Evolutionary conservation across 129 eudicot genomes (phyloP), one percentile per base, ranked within the genome.

Genomic region (Lonicera japonica): DNA sequence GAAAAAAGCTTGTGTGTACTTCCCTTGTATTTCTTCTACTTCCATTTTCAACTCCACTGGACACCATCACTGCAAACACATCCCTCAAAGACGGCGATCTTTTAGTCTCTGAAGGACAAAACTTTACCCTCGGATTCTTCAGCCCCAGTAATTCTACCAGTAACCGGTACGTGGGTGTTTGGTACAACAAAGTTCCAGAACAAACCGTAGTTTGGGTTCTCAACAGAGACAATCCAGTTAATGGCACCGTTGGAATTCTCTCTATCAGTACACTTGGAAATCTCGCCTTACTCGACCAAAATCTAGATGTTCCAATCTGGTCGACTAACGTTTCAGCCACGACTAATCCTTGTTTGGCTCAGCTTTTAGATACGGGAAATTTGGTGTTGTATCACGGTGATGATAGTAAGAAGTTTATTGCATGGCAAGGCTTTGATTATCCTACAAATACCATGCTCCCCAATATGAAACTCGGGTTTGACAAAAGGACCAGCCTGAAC

Each of bases 341-440:
- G 5, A 21, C 14, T 0, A 19, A 11, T 8, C 13, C 39, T 13
- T 41, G 20, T 50, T 53, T 19, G 0, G 41, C 54, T 36, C 53
- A 46, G 52, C 70, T 71, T 7, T 7, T 71, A 58, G 76, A 71
- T 13, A 20, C 76, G 0, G 76, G 76, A 22, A 71, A 65, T 41
- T 25, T 73, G 17, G 67, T 66, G 58, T 25, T 66, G 57, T 43
- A 10, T 43, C 14, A 25, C 1, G 52, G 38, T 47, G 13, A 14
- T 47, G 13, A 14, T 5, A 8, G 34, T 3, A 21, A 17, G 0
- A 47, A 16, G 11, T 63, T 36, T 39, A 24, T 19, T 23, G 48
- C 40, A 21, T 73, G 78, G 78, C 78, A 73, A 56, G 53, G 78
- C 54, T 73, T 65, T 73, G 68, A 73, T 53, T 40, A 51, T 45